A percentile compares a stretch with the other conserved stretches of the same genome.
These are phyloP conservation scores for Tricholomella constricta DNA, from an alignment of 768 basidiomycete genomes.

Conservation along the genomic window DNA sequence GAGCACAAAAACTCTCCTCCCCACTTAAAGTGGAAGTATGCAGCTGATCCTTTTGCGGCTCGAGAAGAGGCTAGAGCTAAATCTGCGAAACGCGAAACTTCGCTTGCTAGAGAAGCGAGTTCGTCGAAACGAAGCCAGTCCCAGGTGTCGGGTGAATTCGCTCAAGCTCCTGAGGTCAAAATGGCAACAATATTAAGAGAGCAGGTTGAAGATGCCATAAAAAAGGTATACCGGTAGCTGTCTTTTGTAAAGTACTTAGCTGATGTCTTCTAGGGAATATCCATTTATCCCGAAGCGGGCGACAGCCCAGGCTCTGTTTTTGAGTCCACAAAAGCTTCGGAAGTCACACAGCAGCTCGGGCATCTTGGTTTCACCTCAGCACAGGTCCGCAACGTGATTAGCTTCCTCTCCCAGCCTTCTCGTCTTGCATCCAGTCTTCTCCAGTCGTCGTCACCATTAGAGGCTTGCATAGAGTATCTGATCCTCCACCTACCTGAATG, in stretches of 20 bases:
- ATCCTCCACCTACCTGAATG: constrained; percentile 84
- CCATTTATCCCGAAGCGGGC: constrained; percentile 50
- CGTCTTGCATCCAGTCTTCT: constrained; percentile 65
- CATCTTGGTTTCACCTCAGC: constrained; percentile 64
- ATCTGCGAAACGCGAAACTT: constrained; percentile 45
- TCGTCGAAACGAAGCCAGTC: constrained; percentile 21
- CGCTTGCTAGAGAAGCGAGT: constrained; percentile 15
- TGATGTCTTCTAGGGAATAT: constrained; percentile 43
- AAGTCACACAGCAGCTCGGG: constrained; percentile 56
- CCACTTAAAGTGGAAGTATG: constrained; percentile 85
- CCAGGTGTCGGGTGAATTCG: constrained; percentile 38
- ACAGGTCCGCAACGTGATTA: constrained; percentile 54
- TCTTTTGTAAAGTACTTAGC: constrained; percentile 4
- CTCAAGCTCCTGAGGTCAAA: constrained; percentile 69
- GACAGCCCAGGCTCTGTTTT: constrained; percentile 38
- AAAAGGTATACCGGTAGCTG: constrained; percentile 50
- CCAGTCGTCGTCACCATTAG: constrained; percentile 56
- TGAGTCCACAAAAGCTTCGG: constrained; percentile 40
- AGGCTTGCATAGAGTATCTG: constrained; percentile 84
- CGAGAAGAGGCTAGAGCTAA: constrained; percentile 65
- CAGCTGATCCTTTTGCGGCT: constrained; percentile 84
- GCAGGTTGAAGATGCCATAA: constrained; percentile 78
- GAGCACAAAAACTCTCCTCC: constrained; percentile 70
- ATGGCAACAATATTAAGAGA: constrained; percentile 81
- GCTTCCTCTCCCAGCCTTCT: constrained; percentile 60